phyloP scores from a whole-genome alignment of 805 yeast genomes.

The Yamadazyma laniorum region DNA sequence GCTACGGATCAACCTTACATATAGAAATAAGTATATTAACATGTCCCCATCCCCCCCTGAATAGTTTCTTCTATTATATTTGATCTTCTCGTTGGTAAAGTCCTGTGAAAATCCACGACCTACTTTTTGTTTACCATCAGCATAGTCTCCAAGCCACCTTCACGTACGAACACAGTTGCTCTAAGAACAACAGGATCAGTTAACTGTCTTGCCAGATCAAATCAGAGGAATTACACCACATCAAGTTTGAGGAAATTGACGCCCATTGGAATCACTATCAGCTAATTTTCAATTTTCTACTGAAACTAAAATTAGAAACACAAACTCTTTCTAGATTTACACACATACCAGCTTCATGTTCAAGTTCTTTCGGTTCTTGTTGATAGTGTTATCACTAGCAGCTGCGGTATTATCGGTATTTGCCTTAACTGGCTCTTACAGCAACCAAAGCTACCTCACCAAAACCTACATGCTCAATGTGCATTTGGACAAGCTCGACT shows the following conservation, averaged over 20 bases:
- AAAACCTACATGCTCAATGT: conserved; percentile 34
- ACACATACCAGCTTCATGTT: conserved; percentile 19
- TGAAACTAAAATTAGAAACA: background rate
- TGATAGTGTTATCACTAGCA: conserved; percentile 33
- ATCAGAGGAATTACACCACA: too few species aligned
- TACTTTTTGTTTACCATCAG: too few species aligned
- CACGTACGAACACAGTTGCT: too few species aligned
- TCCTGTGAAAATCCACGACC: too few species aligned
- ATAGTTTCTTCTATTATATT: too few species aligned
- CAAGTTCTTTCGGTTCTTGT: conserved; percentile 31
- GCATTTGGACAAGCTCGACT: conserved; percentile 32
- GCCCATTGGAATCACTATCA: too few species aligned
- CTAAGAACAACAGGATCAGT: too few species aligned
- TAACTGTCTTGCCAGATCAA: too few species aligned
- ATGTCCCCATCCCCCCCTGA: background rate
- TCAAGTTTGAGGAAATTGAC: too few species aligned
- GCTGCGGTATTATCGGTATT: conserved; percentile 30
- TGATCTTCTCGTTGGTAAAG: too few species aligned
- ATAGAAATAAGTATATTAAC: background rate
- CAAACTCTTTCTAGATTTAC: too few species aligned
- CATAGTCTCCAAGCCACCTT: too few species aligned
- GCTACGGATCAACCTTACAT: background rate
- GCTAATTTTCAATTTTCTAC: background rate
- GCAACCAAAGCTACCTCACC: conserved; percentile 32
- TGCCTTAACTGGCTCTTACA: conserved; percentile 40